phyloP scores from a whole-genome alignment of 768 basidiomycete species.

The Melanogaster broomeanus region DNA sequence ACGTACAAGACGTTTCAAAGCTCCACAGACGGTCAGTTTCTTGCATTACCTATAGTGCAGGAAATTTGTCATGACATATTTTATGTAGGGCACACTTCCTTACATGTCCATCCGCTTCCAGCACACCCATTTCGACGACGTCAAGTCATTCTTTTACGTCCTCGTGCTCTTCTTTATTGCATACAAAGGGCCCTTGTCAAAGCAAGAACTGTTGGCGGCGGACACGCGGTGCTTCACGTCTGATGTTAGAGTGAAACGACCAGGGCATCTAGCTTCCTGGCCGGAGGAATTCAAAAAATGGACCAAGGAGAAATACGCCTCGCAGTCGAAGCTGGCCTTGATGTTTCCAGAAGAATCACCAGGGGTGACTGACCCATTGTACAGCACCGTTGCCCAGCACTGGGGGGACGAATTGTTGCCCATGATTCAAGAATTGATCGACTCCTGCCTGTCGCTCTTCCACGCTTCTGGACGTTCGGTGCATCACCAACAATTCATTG shows the following conservation, averaged over 20 bases:
- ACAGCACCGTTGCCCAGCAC: too few relatives aligned
- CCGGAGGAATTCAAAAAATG: neutral
- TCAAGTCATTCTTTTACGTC: slow-evolving; percentile 7
- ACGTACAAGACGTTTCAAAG: neutral
- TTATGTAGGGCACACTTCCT: neutral
- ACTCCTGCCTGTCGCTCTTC: neutral
- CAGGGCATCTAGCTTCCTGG: neutral
- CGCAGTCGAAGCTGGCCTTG: neutral
- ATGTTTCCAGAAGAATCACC: too few relatives aligned
- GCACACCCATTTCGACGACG: slow-evolving; percentile 3
- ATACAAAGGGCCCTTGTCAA: neutral
- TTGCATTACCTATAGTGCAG: neutral
- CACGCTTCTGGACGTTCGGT: too few relatives aligned
- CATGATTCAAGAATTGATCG: neutral
- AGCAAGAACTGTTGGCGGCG: neutral
- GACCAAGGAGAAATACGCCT: neutral
- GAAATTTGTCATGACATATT: neutral
- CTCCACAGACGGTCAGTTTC: neutral
- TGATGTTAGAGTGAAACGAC: too few relatives aligned
- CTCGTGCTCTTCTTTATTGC: neutral
- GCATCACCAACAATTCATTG: too few relatives aligned
- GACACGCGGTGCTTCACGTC: neutral
- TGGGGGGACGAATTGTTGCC: neutral
- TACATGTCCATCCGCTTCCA: too few relatives aligned
- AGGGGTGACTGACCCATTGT: too few relatives aligned